These are phyloP conservation scores for Megacollybia marginata DNA, from an alignment of 768 basidiomycete genomes.

Conservation along the genomic window DNA sequence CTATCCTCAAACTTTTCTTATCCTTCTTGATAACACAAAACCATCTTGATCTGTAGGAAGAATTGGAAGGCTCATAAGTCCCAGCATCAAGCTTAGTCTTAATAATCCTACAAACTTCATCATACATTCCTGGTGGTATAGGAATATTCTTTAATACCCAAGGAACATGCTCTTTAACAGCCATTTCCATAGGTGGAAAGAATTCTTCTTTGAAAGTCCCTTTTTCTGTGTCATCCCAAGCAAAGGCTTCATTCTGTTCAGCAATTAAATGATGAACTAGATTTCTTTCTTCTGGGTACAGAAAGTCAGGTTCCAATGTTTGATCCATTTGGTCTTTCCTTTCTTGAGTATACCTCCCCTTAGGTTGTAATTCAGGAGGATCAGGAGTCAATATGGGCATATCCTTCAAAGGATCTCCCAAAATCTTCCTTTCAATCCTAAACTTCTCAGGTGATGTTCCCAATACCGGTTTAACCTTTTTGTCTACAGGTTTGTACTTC, in stretches of 20 bases:
- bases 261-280: too few species aligned
- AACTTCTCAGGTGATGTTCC: conserved; percentile 10
- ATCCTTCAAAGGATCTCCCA: conserved; percentile 11
- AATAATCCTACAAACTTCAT: conserved; percentile 15
- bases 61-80: conserved; percentile 26
- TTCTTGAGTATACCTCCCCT: conserved; percentile 16
- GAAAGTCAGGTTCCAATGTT: too few species aligned
- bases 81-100: conserved; percentile 19
- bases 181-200: conserved; percentile 25
- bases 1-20: conserved; percentile 22
- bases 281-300: conserved; percentile 16
- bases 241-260: conserved; percentile 24
- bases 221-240: conserved; percentile 29
- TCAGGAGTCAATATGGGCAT: conserved; percentile 5
- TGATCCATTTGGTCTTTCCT: conserved; percentile 8
- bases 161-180: conserved; percentile 24
- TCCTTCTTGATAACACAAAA: conserved; percentile 37
- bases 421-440: conserved; percentile 12
- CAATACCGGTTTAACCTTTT: conserved; percentile 10
- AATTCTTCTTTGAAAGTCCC: conserved; percentile 25
- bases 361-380: conserved; percentile 10
- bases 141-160: conserved; percentile 23
- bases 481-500: conserved; percentile 15
- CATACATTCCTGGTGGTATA: conserved; percentile 19
- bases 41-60: conserved; percentile 25